These are phyloP conservation scores for Cicer arietinum DNA, from an alignment of 306 rosid genomes.

Conservation along the genomic window DNA sequence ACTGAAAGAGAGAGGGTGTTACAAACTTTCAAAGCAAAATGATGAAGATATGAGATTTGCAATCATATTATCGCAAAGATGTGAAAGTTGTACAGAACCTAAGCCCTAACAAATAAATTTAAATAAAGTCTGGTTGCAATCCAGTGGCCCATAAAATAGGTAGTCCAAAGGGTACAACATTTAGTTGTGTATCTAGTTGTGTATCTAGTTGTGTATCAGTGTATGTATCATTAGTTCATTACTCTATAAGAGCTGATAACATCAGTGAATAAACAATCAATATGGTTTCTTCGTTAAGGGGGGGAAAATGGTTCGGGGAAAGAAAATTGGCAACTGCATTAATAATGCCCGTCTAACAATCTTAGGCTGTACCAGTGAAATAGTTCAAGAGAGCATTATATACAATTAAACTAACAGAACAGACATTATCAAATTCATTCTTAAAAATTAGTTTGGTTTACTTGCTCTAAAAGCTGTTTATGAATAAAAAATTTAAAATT, in stretches of 20 bases:
- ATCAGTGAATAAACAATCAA: constrained; percentile 19
- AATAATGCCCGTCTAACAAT: constrained; percentile 21
- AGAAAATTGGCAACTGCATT: not conserved
- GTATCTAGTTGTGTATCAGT: not conserved
- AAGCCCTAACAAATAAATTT: constrained; percentile 4
- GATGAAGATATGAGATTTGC: constrained; percentile 2
- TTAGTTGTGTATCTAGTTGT: not conserved
- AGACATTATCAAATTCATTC: not conserved
- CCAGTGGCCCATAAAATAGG: constrained; percentile 7
- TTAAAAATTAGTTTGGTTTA: constrained; percentile 6
- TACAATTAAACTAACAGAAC: constrained; percentile 13
- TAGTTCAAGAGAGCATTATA: constrained; percentile 16
- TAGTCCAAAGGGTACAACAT: not conserved
- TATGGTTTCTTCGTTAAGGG: not conserved
- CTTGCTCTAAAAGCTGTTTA: constrained; percentile 16
- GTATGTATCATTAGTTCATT: not conserved
- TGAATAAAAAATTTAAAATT: not conserved
- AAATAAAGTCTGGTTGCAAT: not conserved
- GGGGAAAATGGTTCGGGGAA: not conserved
- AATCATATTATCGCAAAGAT: constrained; percentile 28
- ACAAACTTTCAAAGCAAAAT: constrained; percentile 25
- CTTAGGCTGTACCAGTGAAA: constrained; percentile 12
- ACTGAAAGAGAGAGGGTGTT: constrained; percentile 13
- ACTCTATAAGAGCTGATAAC: constrained; percentile 18
- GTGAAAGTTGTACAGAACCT: constrained; percentile 14